These are phyloP conservation scores for Leccinum uliginosum DNA, from an alignment of 768 basidiomycete species.

Conservation along the genomic window DNA sequence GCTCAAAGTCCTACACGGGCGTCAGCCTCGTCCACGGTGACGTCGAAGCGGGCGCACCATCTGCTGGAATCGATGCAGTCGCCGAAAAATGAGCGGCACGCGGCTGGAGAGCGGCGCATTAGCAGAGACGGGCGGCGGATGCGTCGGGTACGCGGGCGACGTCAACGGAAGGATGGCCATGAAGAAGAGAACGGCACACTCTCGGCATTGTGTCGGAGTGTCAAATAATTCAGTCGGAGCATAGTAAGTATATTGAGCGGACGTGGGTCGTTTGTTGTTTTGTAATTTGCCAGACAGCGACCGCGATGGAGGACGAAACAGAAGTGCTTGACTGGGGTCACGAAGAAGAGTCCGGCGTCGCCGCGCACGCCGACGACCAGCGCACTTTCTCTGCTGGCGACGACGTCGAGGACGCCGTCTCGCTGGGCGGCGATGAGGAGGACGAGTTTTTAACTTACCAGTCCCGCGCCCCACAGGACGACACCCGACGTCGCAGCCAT, in stretches of 20 bases:
- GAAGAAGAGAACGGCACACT: slow-evolving; percentile 14
- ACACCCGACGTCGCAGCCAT: slow-evolving; percentile 19
- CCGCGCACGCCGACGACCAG: slow-evolving; percentile 40
- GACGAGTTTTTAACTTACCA: slow-evolving; percentile 52
- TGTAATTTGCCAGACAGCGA: slow-evolving; percentile 4
- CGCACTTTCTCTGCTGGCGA: slow-evolving; percentile 29
- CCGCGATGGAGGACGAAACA: slow-evolving; percentile 58
- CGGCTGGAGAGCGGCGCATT: slow-evolving; percentile 40
- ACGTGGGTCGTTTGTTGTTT: slow-evolving; percentile 12
- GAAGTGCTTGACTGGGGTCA: slow-evolving; percentile 72
- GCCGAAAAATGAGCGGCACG: slow-evolving; percentile 74
- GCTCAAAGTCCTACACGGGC: slow-evolving; percentile 79
- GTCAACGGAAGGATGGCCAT: slow-evolving; percentile 34
- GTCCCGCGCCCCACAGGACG: slow-evolving; percentile 17
- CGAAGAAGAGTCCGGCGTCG: slow-evolving; percentile 42
- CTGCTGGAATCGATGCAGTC: slow-evolving; percentile 78
- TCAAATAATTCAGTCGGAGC: slow-evolving; percentile 16
- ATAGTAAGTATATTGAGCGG: not conserved
- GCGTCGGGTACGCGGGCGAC: slow-evolving; percentile 22
- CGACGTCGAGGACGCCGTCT: slow-evolving; percentile 60
- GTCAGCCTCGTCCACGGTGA: not conserved
- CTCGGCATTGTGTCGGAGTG: slow-evolving; percentile 21
- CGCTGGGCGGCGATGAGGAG: slow-evolving; percentile 70
- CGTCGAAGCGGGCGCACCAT: slow-evolving; percentile 55
- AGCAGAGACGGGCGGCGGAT: slow-evolving; percentile 10